Conservation (phyloP, 148 eudicot genomes). For the Camellia sinensis region DNA sequence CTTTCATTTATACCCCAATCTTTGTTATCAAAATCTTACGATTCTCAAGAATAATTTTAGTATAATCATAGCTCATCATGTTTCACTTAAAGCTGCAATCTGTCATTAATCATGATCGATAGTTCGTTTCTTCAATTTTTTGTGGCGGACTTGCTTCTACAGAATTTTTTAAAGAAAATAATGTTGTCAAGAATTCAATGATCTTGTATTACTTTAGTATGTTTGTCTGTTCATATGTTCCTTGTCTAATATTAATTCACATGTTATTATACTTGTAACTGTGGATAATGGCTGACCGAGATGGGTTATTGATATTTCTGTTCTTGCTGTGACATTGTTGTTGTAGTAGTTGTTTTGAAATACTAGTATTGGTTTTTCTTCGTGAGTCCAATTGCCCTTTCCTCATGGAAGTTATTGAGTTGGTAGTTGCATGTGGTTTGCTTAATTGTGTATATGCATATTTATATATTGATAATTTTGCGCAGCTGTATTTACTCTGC, state of each 20-base stretch:
- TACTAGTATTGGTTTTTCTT: background rate
- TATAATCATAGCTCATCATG: background rate
- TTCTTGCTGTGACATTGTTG: background rate
- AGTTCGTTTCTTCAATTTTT: background rate
- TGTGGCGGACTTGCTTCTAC: background rate
- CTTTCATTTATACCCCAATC: too few species aligned
- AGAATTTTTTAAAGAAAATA: background rate
- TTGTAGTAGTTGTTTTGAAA: background rate
- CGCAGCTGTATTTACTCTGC: background rate
- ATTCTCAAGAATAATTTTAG: background rate
- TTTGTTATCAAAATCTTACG: too few species aligned
- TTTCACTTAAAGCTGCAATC: background rate
- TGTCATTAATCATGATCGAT: background rate
- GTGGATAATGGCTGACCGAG: background rate
- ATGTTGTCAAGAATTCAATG: background rate
- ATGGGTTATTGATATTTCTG: background rate
- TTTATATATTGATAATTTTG: background rate
- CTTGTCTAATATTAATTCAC: background rate
- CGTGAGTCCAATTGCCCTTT: background rate
- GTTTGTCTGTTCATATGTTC: background rate
- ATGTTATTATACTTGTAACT: background rate
- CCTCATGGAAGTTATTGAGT: background rate
- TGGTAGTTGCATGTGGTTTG: slow-evolving; percentile 2
- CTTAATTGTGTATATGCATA: background rate
- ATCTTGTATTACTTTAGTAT: background rate